These are phyloP conservation scores for Arxiozyma heterogenica DNA, from an alignment of 1,139 yeast species.

Conservation along the genomic window DNA sequence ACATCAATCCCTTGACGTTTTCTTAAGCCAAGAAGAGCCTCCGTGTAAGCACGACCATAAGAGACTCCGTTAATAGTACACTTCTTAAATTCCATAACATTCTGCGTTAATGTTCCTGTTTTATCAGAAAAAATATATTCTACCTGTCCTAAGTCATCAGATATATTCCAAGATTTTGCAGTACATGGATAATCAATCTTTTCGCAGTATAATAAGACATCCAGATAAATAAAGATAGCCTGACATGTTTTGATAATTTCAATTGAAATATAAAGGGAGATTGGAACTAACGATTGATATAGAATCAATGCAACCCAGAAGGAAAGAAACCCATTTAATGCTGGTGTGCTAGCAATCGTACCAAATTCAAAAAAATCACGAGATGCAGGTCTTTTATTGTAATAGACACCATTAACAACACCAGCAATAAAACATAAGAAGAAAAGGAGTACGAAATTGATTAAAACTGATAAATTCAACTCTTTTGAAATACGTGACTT, in stretches of 20 bases:
- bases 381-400: slow-evolving; percentile 44
- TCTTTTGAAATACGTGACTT: slow-evolving; percentile 75
- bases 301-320: slow-evolving; percentile 86
- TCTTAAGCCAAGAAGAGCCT: slow-evolving; percentile 86
- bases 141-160: slow-evolving; percentile 94
- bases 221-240: slow-evolving; percentile 88
- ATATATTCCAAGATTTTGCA: slow-evolving; percentile 94
- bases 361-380: slow-evolving; percentile 66
- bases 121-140: slow-evolving; percentile 94
- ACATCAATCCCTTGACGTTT: slow-evolving; percentile 81
- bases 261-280: slow-evolving; percentile 86
- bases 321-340: slow-evolving; percentile 71
- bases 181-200: slow-evolving; percentile 88
- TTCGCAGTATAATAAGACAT: slow-evolving; percentile 75
- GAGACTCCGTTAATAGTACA: slow-evolving; percentile 77
- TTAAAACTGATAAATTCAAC: slow-evolving; percentile 68
- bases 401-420: slow-evolving; percentile 71
- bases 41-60: slow-evolving; percentile 93
- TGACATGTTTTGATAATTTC: slow-evolving; percentile 93
- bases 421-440: slow-evolving; percentile 76
- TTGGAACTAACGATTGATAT: slow-evolving; percentile 89
- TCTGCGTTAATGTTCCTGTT: slow-evolving; percentile 94
- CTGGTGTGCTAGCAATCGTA: slow-evolving; percentile 46
- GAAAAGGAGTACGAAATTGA: slow-evolving; percentile 70
- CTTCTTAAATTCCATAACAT: slow-evolving; percentile 93